Evolutionary conservation across 2,329 filamentous ascomycete genomes (phyloP).

Genomic region (Clonostachys byssicola): DNA sequence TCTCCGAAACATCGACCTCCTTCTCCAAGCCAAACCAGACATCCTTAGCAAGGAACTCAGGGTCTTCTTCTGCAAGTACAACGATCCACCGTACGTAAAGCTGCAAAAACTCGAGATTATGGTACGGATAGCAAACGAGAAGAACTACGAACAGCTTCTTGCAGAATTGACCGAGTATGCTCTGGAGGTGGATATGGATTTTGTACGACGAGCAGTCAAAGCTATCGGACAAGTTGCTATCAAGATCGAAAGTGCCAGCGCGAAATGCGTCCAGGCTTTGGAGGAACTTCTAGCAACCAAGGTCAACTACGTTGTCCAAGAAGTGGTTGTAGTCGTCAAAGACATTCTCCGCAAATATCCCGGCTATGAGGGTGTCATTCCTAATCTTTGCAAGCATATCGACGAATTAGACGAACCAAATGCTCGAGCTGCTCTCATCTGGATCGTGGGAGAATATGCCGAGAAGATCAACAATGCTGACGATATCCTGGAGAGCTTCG

Average conservation of each 20-base stretch:
- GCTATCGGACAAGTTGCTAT: slow-evolving; percentile 98
- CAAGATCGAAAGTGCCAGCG: slow-evolving; percentile 93
- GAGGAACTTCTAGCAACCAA: slow-evolving; percentile 95
- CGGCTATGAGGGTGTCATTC: slow-evolving; percentile 96
- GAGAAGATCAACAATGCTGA: slow-evolving; percentile 99
- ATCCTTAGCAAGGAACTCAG: slow-evolving; percentile 96
- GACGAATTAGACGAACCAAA: slow-evolving; percentile 95
- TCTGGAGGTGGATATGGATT: slow-evolving; percentile 98
- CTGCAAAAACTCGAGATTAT: slow-evolving; percentile 98
- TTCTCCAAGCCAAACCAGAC: slow-evolving; percentile 92
- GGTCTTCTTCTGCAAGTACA: slow-evolving; percentile 99
- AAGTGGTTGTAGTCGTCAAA: slow-evolving; percentile 98
- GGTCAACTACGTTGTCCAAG: slow-evolving; percentile 98
- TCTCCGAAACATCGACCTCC: slow-evolving; percentile 88
- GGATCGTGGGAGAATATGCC: slow-evolving; percentile 98
- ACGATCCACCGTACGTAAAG: slow-evolving; percentile 96
- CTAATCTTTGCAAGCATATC: slow-evolving; percentile 91
- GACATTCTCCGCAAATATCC: slow-evolving; percentile 97
- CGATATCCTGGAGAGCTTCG: slow-evolving; percentile 86
- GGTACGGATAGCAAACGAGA: slow-evolving; percentile 97
- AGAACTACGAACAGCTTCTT: slow-evolving; percentile 90
- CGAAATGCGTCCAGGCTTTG: slow-evolving; percentile 91
- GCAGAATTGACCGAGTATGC: slow-evolving; percentile 97
- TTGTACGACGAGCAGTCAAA: slow-evolving; percentile 88
- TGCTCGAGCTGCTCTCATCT: slow-evolving; percentile 86